These are phyloP conservation scores for Amyloporia xantha DNA, from an alignment of 768 basidiomycete species.

Conservation along the genomic window DNA sequence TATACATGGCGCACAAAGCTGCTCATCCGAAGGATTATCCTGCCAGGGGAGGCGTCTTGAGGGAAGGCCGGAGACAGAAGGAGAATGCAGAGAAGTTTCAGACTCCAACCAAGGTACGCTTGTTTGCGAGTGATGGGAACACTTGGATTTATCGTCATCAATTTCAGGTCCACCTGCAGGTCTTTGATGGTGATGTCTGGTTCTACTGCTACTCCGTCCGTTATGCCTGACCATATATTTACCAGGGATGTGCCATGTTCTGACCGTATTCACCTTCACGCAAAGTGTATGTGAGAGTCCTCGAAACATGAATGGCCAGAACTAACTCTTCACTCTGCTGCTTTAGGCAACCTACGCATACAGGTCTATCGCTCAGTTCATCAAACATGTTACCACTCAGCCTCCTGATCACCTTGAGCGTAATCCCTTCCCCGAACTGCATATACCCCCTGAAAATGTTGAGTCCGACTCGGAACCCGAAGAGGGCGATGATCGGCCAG, in stretches of 20 bases:
- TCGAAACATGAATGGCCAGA: neutral
- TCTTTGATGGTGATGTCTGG: slow-evolving; percentile 64
- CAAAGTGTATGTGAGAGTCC: slow-evolving; percentile 35
- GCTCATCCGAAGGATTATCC: slow-evolving; percentile 66
- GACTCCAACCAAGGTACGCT: slow-evolving; percentile 41
- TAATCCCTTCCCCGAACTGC: slow-evolving; percentile 43
- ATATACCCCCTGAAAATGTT: slow-evolving; percentile 24
- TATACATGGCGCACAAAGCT: slow-evolving; percentile 75
- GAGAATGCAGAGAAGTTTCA: slow-evolving; percentile 46
- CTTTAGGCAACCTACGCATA: slow-evolving; percentile 54
- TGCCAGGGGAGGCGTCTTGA: slow-evolving; percentile 44
- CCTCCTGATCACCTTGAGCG: slow-evolving; percentile 29
- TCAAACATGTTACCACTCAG: slow-evolving; percentile 43
- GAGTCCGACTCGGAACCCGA: slow-evolving; percentile 17
- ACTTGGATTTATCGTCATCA: neutral
- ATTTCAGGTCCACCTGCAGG: slow-evolving; percentile 61
- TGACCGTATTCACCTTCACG: slow-evolving; percentile 67
- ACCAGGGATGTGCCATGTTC: slow-evolving; percentile 65
- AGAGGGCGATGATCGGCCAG: slow-evolving; percentile 4
- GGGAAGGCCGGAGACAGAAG: slow-evolving; percentile 38
- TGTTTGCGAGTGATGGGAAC: neutral
- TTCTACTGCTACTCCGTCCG: no score
- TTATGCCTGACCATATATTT: neutral
- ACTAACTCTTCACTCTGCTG: neutral
- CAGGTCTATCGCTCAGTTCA: slow-evolving; percentile 49